These are phyloP conservation scores for Kodamaea jinghongensis DNA, from an alignment of 805 yeast genomes.

Conservation along the genomic window DNA sequence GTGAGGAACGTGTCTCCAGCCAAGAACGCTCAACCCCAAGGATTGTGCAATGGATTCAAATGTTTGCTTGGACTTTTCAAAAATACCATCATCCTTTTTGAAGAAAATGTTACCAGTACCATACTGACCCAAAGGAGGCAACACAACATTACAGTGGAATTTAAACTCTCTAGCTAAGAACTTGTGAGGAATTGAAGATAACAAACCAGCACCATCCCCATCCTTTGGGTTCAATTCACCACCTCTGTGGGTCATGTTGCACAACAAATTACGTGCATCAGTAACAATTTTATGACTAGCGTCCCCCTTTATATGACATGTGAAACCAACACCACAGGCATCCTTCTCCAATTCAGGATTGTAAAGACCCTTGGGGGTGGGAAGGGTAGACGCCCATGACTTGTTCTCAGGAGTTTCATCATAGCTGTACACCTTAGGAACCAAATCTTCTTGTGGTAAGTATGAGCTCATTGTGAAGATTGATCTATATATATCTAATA, in stretches of 20 bases:
- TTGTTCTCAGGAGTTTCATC: conserved; percentile 75
- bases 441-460: conserved; percentile 38
- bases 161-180: conserved; percentile 83
- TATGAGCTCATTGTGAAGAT: conserved; percentile 22
- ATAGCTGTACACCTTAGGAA: conserved; percentile 53
- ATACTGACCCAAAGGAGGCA: conserved; percentile 83
- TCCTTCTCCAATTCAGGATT: conserved; percentile 93
- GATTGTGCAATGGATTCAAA: conserved; percentile 78
- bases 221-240: conserved; percentile 97
- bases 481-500: no score
- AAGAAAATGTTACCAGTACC: conserved; percentile 95
- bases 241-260: conserved; percentile 99
- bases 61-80: conserved; percentile 66
- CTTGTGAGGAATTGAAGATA: conserved; percentile 87
- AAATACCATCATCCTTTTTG: conserved; percentile 76
- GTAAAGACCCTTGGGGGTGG: conserved; percentile 83
- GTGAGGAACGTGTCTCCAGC: conserved; percentile 94
- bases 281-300: conserved; percentile 89
- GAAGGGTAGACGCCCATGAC: conserved; percentile 91
- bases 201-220: conserved; percentile 99
- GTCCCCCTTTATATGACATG: conserved; percentile 87
- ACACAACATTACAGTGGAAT: conserved; percentile 58
- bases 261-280: conserved; percentile 81
- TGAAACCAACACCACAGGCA: conserved; percentile 98
- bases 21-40: conserved; percentile 78